phyloP scores from a whole-genome alignment of 306 rosid genomes.

The Sesbania bispinosa region DNA sequence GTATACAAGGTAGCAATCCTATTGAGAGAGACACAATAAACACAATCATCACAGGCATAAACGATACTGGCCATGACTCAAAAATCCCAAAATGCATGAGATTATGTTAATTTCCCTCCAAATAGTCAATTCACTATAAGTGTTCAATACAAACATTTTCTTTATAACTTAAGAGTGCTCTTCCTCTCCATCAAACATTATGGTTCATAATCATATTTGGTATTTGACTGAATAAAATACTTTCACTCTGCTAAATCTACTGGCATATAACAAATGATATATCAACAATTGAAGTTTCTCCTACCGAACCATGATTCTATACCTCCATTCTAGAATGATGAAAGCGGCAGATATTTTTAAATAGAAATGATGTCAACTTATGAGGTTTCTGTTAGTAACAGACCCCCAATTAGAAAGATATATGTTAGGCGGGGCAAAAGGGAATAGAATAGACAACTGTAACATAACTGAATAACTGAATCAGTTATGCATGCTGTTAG shows the following conservation, averaged over 20 bases:
- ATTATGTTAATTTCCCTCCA: neutral
- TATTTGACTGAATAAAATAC: neutral
- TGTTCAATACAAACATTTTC: neutral
- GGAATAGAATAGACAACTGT: too few species aligned
- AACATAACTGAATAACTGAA: too few species aligned
- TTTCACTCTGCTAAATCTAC: neutral
- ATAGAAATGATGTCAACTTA: neutral
- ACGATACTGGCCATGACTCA: neutral
- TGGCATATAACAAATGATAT: too few species aligned
- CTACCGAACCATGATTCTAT: neutral
- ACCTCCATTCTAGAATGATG: neutral
- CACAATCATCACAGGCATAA: neutral
- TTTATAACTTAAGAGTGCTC: neutral
- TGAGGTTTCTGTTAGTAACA: neutral
- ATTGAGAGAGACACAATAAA: conserved; percentile 11
- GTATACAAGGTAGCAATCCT: conserved; percentile 90
- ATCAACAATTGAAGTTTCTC: too few species aligned
- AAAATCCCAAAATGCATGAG: neutral
- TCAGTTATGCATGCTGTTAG: too few species aligned
- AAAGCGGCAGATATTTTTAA: neutral
- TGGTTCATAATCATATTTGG: neutral
- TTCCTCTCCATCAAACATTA: neutral
- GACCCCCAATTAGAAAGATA: too few species aligned
- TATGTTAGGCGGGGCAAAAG: too few species aligned
- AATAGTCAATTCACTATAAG: neutral